phyloP scores from a whole-genome alignment of 106 monocot species.

The Dioscorea alata region DNA sequence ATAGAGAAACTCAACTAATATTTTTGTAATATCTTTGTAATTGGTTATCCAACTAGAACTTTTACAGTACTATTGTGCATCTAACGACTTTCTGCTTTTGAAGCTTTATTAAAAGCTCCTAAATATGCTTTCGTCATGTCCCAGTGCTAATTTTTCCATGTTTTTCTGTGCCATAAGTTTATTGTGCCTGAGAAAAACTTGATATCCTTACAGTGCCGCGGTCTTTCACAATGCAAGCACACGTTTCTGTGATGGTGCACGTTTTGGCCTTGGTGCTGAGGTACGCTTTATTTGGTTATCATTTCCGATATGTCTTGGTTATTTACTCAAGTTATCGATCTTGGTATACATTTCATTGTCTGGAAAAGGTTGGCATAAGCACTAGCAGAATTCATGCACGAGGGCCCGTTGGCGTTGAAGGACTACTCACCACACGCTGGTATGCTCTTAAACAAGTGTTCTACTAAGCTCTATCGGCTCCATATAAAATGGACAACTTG shows the following conservation, averaged over 20 bases:
- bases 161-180: neutral
- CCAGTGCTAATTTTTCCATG: neutral
- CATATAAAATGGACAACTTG: neutral
- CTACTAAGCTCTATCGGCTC: neutral
- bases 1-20: too few species aligned
- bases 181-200: neutral
- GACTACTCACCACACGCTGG: slow-evolving; percentile 86
- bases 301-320: neutral
- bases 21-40: neutral
- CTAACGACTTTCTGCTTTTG: neutral
- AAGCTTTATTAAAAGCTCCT: neutral
- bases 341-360: neutral
- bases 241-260: slow-evolving; percentile 94
- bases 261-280: slow-evolving; percentile 98
- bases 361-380: slow-evolving; percentile 91
- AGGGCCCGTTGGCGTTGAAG: slow-evolving; percentile 98
- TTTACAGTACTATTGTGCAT: neutral
- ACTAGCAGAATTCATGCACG: slow-evolving; percentile 97
- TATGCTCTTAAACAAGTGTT: slow-evolving; percentile 8
- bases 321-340: neutral
- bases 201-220: slow-evolving; percentile 61
- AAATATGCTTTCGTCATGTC: neutral
- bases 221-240: slow-evolving; percentile 95
- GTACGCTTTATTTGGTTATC: slow-evolving; percentile 24
- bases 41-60: neutral